Evolutionary conservation across 2,329 filamentous ascomycete species (phyloP).

Genomic region (Juglanconis juglandina): DNA sequence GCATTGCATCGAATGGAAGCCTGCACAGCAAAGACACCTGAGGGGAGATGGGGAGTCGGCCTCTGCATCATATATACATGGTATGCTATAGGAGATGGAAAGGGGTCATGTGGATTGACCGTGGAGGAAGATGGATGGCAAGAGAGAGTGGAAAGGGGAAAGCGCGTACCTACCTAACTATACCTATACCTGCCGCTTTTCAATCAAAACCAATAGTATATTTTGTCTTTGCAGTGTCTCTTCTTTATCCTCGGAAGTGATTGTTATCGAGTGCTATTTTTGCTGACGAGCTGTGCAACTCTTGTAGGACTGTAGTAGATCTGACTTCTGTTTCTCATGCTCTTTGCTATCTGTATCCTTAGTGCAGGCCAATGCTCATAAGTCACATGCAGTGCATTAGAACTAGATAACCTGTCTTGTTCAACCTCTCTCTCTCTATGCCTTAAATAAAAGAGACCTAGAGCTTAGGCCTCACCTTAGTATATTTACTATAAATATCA

Average conservation of each 20-base stretch:
- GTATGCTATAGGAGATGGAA: background rate
- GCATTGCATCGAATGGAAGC: background rate
- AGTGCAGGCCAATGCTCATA: no score
- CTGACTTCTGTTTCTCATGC: no score
- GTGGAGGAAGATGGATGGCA: background rate
- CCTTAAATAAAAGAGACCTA: no score
- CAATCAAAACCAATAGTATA: constrained; percentile 9
- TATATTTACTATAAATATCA: no score
- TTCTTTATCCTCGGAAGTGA: background rate
- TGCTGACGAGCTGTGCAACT: background rate
- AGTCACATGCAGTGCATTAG: no score
- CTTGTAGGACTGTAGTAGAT: background rate
- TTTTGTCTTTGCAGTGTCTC: background rate
- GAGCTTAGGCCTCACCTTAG: no score
- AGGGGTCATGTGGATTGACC: background rate
- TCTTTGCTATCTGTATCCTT: no score
- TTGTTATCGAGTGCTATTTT: background rate
- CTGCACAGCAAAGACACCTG: background rate
- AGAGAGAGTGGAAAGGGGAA: constrained; percentile 2
- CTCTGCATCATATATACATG: background rate
- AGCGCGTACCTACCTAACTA: background rate
- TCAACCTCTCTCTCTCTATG: no score
- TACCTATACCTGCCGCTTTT: constrained; percentile 5
- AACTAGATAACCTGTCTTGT: no score
- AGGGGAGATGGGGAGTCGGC: background rate